phyloP scores from a whole-genome alignment of 805 yeast genomes.

The Nakazawaea holstii region DNA sequence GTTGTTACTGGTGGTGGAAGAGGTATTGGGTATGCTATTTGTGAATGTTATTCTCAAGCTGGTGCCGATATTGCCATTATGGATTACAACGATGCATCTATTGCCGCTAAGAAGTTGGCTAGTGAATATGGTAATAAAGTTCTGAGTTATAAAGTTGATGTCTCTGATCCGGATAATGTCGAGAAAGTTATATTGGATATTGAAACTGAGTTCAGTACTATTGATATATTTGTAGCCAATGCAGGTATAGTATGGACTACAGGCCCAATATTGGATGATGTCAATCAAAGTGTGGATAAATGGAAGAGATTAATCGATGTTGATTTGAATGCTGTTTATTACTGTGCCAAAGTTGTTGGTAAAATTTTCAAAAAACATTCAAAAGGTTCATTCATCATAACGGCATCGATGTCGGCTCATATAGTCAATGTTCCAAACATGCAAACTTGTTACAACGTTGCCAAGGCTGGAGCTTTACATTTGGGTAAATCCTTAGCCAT shows the following conservation, averaged over 20 bases:
- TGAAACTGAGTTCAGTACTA: conserved; percentile 32
- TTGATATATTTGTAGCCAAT: conserved; percentile 37
- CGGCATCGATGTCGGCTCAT: conserved; percentile 53
- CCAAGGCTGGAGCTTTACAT: conserved; percentile 45
- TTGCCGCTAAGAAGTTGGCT: conserved; percentile 29
- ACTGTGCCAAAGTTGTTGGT: conserved; percentile 46
- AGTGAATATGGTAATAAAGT: conserved; percentile 28
- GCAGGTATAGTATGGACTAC: conserved; percentile 30
- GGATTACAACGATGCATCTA: conserved; percentile 27
- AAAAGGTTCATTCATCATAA: conserved; percentile 43
- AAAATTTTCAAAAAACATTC: conserved; percentile 39
- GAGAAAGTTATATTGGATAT: conserved; percentile 23
- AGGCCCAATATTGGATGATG: conserved; percentile 19
- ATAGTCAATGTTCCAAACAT: conserved; percentile 47
- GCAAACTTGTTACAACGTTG: conserved; percentile 44
- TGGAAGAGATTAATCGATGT: conserved; percentile 47
- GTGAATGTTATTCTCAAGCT: conserved; percentile 79
- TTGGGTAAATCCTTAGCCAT: conserved; percentile 41
- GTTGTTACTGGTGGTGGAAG: conserved; percentile 81
- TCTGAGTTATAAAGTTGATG: conserved; percentile 20
- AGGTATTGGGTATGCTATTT: conserved; percentile 80
- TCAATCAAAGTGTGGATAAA: conserved; percentile 27
- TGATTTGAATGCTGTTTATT: conserved; percentile 43
- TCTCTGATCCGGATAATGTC: conserved; percentile 26
- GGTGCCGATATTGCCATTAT: conserved; percentile 73